Conservation (phyloP, 345 rosid genomes). For the Eucalyptus viminalis region DNA sequence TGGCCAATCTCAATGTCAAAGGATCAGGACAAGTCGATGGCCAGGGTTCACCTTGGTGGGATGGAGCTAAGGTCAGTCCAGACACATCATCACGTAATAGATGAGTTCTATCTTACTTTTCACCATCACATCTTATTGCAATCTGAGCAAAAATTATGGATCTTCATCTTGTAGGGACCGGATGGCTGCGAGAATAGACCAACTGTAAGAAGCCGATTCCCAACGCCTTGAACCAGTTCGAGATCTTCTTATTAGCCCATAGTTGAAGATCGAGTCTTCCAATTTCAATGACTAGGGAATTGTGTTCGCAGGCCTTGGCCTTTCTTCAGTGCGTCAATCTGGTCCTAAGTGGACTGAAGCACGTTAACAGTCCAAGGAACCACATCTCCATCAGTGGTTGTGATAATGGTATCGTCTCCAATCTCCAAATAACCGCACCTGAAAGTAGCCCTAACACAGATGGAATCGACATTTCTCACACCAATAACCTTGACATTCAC, state of each 20-base stretch:
- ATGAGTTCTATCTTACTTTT: not conserved
- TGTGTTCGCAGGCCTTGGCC: not conserved
- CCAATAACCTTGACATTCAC: not conserved
- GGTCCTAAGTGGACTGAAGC: conserved; percentile 1
- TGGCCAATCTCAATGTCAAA: not conserved
- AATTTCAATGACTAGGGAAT: not conserved
- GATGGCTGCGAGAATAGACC: not conserved
- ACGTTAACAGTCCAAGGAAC: conserved; percentile 3
- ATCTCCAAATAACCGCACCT: not conserved
- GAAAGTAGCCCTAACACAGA: not conserved
- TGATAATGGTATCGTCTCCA: not conserved
- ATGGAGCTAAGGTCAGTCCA: not conserved
- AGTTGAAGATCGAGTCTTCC: not conserved
- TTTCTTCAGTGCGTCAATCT: conserved; percentile 4
- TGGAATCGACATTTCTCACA: not conserved
- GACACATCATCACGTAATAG: not conserved
- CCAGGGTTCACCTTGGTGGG: not conserved
- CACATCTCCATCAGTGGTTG: not conserved
- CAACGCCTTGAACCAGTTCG: not conserved
- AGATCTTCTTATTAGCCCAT: not conserved
- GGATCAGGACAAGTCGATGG: conserved; percentile 15
- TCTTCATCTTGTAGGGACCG: not conserved
- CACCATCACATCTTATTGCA: not conserved
- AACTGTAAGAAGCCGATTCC: not conserved
- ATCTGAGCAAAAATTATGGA: not conserved